Evolutionary conservation across 2,329 filamentous ascomycete genomes (phyloP), one percentile per base, ranked within the genome.

Genomic region (Pestalotiopsis fici): DNA sequence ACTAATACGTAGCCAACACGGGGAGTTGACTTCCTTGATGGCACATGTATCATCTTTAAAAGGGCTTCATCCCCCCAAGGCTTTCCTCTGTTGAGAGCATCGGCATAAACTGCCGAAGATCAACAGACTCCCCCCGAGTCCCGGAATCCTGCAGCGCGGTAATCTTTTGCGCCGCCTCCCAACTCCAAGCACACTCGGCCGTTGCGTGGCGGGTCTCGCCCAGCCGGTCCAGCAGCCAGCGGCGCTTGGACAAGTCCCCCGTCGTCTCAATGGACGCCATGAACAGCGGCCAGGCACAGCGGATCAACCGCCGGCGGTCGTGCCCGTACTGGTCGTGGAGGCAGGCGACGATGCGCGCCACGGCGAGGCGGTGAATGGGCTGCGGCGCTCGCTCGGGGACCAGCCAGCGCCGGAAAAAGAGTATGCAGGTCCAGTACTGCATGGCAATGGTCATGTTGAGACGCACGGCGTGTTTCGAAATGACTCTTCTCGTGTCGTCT

Each of bases 381-480:
- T 68, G 31, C 4, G 57, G 13, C 3, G 59, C 28, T 2, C 47
- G 23, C 1, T 47, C 56, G n/a, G 56, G 43, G n/a, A 39, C 2
- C 3, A 63, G 64, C 66, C 66, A 68, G 35, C 66, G 64, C 21
- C 66, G 64, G 59, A 64, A 68, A 47, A 68, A 68, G 15, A 68
- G 57, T 12, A 68, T 35, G n/a, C 59, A 43, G 18, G 63, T 47
- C 66, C 66, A 66, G 23, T 57, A 65, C 18, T 59, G 35, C 18
- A 54, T 39, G 18, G 50, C 43, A 11, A 62, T n/a, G 27, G 35
- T 65, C 23, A 35, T 39, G 21, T 23, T 61, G n/a, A 57, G 12
- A 11, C 12, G 27, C 6, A 35, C 9, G 9, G 28, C 59, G 21
- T 66, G 65, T 2, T n/a, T 27, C 4, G 65, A 50, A 18, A 57